phyloP scores from a whole-genome alignment of 495 filamentous ascomycete genomes.

The Amphirosellinia nigrospora region DNA sequence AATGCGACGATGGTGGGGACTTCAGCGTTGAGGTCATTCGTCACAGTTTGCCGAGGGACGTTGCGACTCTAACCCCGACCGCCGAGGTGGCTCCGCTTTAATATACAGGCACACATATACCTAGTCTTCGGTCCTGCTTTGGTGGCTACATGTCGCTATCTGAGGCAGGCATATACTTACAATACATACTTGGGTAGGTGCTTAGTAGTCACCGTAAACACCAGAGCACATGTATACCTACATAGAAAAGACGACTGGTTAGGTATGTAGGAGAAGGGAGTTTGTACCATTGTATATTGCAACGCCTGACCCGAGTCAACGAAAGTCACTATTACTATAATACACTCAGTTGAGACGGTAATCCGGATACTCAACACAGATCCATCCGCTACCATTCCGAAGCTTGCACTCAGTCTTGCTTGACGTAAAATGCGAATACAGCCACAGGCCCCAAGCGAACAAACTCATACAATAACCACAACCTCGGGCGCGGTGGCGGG shows the following conservation, averaged over 20 bases:
- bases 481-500: background rate
- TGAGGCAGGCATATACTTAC: conserved; percentile 7
- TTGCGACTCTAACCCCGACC: conserved; percentile 13
- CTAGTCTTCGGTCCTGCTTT: no score
- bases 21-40: background rate
- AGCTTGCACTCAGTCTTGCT: background rate
- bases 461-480: conserved; percentile 11
- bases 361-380: background rate
- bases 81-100: conserved; percentile 10
- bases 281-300: conserved; percentile 27
- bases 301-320: conserved; percentile 13
- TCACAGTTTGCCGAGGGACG: conserved; percentile 22
- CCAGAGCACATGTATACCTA: no score
- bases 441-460: conserved; percentile 10
- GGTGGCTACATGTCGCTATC: background rate
- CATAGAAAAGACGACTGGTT: background rate
- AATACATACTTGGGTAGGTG: no score
- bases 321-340: conserved; percentile 14
- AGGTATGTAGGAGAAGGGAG: conserved; percentile 18
- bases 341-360: conserved; percentile 5
- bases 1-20: conserved; percentile 12
- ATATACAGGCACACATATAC: no score
- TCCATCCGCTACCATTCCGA: background rate
- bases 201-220: no score
- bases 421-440: conserved; percentile 3